Conservation (phyloP, 495 filamentous ascomycete genomes). For the Neurospora discreta region DNA sequence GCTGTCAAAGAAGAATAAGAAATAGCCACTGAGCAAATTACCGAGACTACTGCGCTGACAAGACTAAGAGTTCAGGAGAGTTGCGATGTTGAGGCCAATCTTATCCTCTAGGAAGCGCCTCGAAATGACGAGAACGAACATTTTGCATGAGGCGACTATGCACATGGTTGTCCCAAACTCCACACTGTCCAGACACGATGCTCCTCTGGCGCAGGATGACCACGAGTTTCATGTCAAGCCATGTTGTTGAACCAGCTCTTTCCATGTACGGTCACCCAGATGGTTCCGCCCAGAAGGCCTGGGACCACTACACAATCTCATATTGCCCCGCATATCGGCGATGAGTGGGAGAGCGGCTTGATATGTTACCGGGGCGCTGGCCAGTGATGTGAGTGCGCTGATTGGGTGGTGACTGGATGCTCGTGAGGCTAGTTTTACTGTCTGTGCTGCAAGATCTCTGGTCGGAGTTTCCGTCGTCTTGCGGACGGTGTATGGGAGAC, state of each 20-base stretch:
- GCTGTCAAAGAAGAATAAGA: neutral
- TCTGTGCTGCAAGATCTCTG: neutral
- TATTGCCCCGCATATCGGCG: neutral
- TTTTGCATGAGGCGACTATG: neutral
- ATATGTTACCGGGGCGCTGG: neutral
- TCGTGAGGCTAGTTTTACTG: neutral
- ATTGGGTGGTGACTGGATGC: neutral
- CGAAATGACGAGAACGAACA: neutral
- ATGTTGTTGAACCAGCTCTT: neutral
- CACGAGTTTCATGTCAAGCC: neutral
- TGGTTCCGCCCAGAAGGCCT: neutral
- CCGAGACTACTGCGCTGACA: neutral
- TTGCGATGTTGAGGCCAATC: neutral
- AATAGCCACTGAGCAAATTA: neutral
- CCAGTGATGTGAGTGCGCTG: neutral
- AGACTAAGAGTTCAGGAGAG: neutral
- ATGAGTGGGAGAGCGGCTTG: neutral
- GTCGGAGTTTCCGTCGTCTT: neutral
- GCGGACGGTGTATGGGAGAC: neutral
- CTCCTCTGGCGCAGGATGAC: neutral
- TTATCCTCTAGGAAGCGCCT: neutral
- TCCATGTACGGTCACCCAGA: neutral
- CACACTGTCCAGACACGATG: neutral
- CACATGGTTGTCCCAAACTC: neutral
- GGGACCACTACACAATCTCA: neutral